Evolutionary conservation across 345 rosid genomes (phyloP), one percentile per base, ranked within the genome.

Genomic region (Rhodamnia argentea): DNA sequence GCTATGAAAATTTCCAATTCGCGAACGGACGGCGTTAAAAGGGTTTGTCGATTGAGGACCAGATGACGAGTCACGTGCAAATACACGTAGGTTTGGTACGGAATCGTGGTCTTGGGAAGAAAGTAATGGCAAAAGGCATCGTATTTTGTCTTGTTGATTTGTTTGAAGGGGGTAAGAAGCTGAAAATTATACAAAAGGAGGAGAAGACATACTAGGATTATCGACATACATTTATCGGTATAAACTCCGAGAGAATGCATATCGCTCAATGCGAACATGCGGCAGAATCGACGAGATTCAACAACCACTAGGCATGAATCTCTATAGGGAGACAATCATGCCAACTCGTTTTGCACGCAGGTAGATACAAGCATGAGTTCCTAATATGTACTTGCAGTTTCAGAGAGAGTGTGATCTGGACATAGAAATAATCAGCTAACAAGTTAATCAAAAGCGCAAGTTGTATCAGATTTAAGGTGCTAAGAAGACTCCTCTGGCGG

Each of bases 271-370:
- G 11, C 7, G 75, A 62, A 7, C 75, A 29, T 15, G 40, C 11
- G 40, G 40, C 75, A 27, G 40, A 62, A 32, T 10, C 22, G 11
- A 62, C 75, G 29, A 62, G 0, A 62, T 62, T 62, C 75, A 15
- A 29, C 40, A 3, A 29, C 42, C 75, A 0, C 7, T 40, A 62
- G 15, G 22, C 75, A 3, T 62, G 16, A 29, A 62, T 29, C 75
- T 62, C 22, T 7, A 62, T 0, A 62, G 22, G 20, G 40, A 0
- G 0, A 62, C 42, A 29, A 14, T 29, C 7, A 15, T 29, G 42
- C 11, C 0, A 29, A 62, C 40, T 62, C 42, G 16, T 62, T 62
- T 14, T 62, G 75, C 75, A 62, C 75, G 32, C 5, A 15, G 42
- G 23, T 40, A 4, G 22, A 27, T 27, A 27, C 32, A 62, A 0